Percentiles rank a stretch among this genome's conserved stretches.
phyloP scores from a whole-genome alignment of 2,329 filamentous ascomycete genomes.

The Aspergillus candidus region DNA sequence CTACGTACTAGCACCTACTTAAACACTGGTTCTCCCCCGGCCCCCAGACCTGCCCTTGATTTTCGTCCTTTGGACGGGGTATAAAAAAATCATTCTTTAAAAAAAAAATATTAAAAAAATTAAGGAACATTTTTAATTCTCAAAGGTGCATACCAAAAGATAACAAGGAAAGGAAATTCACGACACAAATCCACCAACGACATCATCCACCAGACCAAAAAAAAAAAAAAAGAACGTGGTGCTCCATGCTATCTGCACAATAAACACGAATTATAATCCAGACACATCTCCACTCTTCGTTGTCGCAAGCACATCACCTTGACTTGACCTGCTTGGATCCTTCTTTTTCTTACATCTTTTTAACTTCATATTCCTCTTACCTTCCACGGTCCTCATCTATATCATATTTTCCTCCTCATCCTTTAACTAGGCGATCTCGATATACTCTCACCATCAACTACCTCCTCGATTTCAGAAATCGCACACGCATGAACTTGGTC shows the following conservation, averaged over 20 bases:
- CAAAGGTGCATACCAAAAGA: too few relatives aligned
- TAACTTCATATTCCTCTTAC: conserved; percentile 24
- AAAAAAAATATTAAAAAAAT: too few relatives aligned
- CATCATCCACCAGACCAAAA: too few relatives aligned
- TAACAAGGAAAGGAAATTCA: too few relatives aligned
- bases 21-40: conserved; percentile 23
- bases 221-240: too few relatives aligned
- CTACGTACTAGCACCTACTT: conserved; percentile 18
- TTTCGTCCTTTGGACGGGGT: conserved; percentile 17
- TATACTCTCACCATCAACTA: neutral
- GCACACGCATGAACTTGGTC: conserved; percentile 16
- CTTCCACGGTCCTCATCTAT: conserved; percentile 1
- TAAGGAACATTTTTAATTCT: too few relatives aligned
- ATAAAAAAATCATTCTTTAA: conserved; percentile 7
- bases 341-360: neutral
- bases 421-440: neutral
- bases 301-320: too few relatives aligned
- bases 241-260: too few relatives aligned
- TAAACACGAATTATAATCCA: too few relatives aligned
- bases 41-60: conserved; percentile 16
- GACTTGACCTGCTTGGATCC: neutral
- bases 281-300: too few relatives aligned
- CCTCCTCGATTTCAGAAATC: neutral
- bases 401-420: neutral
- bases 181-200: too few relatives aligned